These are phyloP conservation scores for Entonaema liquescens DNA, from an alignment of 495 filamentous ascomycete species.

Conservation along the genomic window DNA sequence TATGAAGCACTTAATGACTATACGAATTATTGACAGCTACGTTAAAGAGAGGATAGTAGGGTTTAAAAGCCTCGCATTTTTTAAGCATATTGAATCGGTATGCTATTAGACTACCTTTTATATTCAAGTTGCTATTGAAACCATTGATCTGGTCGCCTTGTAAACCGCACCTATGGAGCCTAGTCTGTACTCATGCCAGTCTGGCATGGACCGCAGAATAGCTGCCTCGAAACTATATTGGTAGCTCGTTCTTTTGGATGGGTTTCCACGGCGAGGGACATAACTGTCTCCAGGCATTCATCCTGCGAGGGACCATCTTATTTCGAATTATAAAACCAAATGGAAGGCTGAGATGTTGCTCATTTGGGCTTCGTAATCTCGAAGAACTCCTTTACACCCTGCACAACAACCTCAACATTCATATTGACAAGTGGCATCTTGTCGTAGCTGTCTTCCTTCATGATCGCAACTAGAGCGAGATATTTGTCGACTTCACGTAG, in stretches of 20 bases:
- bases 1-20: not conserved
- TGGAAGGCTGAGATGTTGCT: not conserved
- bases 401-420: constrained; percentile 65
- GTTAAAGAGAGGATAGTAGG: not conserved
- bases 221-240: not conserved
- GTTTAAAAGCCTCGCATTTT: not conserved
- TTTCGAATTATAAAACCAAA: not conserved
- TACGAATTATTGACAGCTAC: not conserved
- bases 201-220: not conserved
- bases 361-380: constrained; percentile 63
- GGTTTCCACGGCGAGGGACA: not conserved
- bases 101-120: not conserved
- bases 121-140: not conserved
- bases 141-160: not conserved
- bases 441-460: constrained; percentile 69
- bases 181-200: not conserved
- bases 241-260: not conserved
- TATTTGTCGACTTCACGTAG: constrained; percentile 91
- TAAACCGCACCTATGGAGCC: not conserved
- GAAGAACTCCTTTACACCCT: constrained; percentile 64
- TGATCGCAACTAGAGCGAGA: constrained; percentile 78
- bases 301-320: not conserved
- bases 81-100: not conserved
- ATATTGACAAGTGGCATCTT: constrained; percentile 67
- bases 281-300: not conserved